Evolutionary conservation across 192 early-diverging fungal species (phyloP), one percentile per base, ranked within the genome.

Genomic region (Rhizophlyctis rosea): DNA sequence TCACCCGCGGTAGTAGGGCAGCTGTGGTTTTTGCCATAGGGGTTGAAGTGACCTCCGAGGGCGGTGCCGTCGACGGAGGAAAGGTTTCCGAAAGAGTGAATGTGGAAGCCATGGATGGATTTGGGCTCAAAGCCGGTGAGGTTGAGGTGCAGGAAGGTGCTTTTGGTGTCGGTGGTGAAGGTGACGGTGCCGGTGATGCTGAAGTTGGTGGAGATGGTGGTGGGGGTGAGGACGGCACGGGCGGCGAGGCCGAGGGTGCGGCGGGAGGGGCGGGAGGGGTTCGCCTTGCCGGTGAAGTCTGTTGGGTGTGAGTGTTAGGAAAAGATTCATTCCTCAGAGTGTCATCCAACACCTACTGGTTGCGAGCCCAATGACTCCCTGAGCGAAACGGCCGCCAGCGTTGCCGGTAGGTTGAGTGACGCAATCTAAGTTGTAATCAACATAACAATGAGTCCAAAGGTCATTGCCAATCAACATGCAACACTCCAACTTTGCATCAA

Each of bases 361-460:
- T 13, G 39, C 39, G 18, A 44, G 18, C 18, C 91, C 90, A 79
- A 94, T 92, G 76, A 91, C 90, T 76, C 91, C 92, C 77, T 91
- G 92, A 44, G 88, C 89, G 59, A 79, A 70, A 58, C 92, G 87
- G 39, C 71, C 52, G 31, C 93, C 93, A 71, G 92, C 89, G 59
- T 96, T 92, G 54, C 93, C 93, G 32, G 91, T 96, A 50, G 82
- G 80, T 49, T 74, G 66, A 47, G 90, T 91, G 23, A 83, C 73
- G 54, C 87, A 80, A 50, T 82, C 86, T 71, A 75, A 76, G 70
- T 90, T 91, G 60, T 92, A 84, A 74, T 96, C 93, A 2, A 18
- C 28, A 31, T 3, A 54, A 30, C 18, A 30, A 18, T 16, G 50
- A 9, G 50, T 52, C n/a, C n/a, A n/a, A n/a, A n/a, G n/a, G n/a